Base-by-base conservation (phyloP, 1,284 basidiomycete genomes). In the Papiliotrema flavescens region DNA sequence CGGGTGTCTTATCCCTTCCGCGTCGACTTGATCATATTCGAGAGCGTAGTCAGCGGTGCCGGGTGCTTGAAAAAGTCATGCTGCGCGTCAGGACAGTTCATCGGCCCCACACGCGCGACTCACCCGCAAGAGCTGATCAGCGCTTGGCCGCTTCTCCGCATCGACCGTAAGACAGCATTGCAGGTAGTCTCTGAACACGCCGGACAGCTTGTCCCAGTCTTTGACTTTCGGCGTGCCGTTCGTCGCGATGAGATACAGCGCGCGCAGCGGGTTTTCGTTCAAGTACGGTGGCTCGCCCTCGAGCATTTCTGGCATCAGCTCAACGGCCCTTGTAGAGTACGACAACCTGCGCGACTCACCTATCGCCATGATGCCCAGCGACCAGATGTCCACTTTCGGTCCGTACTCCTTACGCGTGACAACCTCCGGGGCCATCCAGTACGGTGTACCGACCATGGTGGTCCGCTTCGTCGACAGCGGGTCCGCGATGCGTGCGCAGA, bases 391-490 rank as follows among this genome's bases (percentile, higher is more conserved):
- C 28, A 98, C 96, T 76, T 98, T 98, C 3, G 95, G 90, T 0
- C 95, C 96, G 71, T 98, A 98, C 79, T 97, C 96, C 76, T 98
- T 98, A 54, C 94, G 85, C 20, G 91, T 96, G 56, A 98, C 95
- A 32, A 98, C 94, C 73, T 98, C 95, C 1, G 95, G 95, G 1
- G 96, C 95, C 95, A 98, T 98, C 95, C 95, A 98, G 74, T 98
- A 98, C 1, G 96, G 96, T 7, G 96, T 98, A 2, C 96, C 96
- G 45, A 98, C 95, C 95, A 98, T 98, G n/a, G 96, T 98, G 32
- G 93, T 97, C 34, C 95, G 87, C 80, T 98, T 98, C 5, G 93
- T 85, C 61, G 89, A 85, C 7, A 86, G 83, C 9, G 85, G 85
- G 66, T 97, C 94, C 24, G 91, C 91, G 56, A 98, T 94, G 77